These are phyloP conservation scores for Lactarius hatsudake DNA, from an alignment of 768 basidiomycete genomes.

Conservation along the genomic window DNA sequence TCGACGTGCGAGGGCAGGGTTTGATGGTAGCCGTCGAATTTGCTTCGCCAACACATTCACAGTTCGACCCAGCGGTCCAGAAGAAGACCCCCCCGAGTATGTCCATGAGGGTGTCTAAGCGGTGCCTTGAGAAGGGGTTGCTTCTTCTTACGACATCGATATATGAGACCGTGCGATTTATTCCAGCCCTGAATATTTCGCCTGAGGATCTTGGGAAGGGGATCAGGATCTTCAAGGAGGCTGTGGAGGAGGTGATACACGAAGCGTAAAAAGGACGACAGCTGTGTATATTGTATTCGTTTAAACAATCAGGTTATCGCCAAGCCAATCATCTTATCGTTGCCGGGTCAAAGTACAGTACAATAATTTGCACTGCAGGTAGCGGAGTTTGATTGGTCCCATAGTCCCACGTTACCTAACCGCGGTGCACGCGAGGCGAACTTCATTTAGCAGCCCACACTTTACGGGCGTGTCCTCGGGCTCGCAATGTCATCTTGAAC, in stretches of 20 bases:
- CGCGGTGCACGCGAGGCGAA: not conserved
- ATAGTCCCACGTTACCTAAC: not conserved
- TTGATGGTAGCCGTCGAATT: conserved; percentile 89
- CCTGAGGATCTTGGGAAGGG: conserved; percentile 73
- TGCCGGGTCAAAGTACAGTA: no score
- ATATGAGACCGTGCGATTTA: conserved; percentile 88
- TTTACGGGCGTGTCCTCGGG: conserved; percentile 3
- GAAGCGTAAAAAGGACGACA: conserved; percentile 33
- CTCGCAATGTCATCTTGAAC: not conserved
- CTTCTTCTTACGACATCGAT: conserved; percentile 86
- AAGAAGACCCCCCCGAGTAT: conserved; percentile 48
- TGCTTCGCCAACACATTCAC: conserved; percentile 56
- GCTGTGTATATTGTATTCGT: not conserved
- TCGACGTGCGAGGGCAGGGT: conserved; percentile 86
- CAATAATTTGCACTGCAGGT: no score
- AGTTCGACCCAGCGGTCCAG: conserved; percentile 45
- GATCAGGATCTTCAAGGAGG: conserved; percentile 59
- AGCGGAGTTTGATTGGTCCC: not conserved
- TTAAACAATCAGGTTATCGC: not conserved
- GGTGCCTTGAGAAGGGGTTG: conserved; percentile 84
- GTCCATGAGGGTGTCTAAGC: conserved; percentile 67
- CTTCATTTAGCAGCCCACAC: conserved; percentile 1
- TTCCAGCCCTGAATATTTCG: conserved; percentile 84
- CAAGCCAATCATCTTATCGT: not conserved
- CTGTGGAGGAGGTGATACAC: conserved; percentile 64